Base-by-base conservation (phyloP, 2,329 filamentous ascomycete species). In the Epichloe festucae region DNA sequence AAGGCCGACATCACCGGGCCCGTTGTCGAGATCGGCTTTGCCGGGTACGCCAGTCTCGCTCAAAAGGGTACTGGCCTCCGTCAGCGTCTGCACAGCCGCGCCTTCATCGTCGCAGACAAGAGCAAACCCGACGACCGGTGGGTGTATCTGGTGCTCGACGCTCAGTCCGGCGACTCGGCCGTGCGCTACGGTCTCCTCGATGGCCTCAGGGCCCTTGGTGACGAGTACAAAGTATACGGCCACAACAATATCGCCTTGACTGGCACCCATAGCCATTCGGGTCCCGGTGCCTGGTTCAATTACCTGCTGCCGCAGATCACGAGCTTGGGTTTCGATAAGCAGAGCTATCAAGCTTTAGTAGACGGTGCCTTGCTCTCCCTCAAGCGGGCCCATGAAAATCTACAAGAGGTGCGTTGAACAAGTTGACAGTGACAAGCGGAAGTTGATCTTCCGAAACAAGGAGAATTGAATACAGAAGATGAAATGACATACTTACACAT, bases 231-330 rank as follows among this genome's bases (percentile, higher is more conserved):
- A 1, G 69, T 84, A 31, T 97, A 96, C 67, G 79, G 76, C 46
- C 78, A 86, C 60, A 77, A 86, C 59, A 97, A 95, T 62, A 70
- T 96, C 38, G 91, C 91, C 36, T 78, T 97, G 21, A 95, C 89
- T 0, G 91, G 90, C 50, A 97, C 91, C 0, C 91, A 97, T 66
- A 93, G 87, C 27, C 91, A 97, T 69, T 84, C 89, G 23, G 91
- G 90, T 0, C 90, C 91, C 0, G 91, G 87, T 2, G 91, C 86
- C 5, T 97, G 89, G 89, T 75, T 94, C 64, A 97, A 97, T 68
- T 97, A 96, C 63, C 76, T 97, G 10, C 74, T 96, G 5, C 91
- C 90, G 7, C 90, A 96, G 63, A 85, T 97, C 57, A 93, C 91
- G 0, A 90, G 83, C 61, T 77, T 85, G 53, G 91, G 91, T 0